Conservation (phyloP, 768 basidiomycete species). For the Agaricus subrufescens region DNA sequence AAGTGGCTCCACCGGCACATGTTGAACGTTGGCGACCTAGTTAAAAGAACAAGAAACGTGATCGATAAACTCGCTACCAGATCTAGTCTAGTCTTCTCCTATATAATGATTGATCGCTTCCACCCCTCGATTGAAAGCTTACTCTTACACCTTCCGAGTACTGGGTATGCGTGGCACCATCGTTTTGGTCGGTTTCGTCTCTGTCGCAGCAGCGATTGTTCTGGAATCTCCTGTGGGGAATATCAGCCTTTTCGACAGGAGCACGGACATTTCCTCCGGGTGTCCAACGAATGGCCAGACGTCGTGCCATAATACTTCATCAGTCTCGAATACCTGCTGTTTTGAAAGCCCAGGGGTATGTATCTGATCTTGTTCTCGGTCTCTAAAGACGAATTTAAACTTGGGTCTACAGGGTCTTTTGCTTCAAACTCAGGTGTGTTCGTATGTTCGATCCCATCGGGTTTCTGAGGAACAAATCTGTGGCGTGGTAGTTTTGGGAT, state of each 20-base stretch:
- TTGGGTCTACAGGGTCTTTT: conserved; percentile 46
- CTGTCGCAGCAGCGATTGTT: background rate
- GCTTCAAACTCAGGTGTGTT: conserved; percentile 41
- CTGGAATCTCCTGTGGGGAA: conserved; percentile 2
- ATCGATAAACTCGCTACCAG: no score
- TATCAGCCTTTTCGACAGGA: conserved; percentile 19
- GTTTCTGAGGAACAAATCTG: background rate
- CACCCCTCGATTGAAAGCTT: background rate
- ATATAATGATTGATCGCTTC: background rate
- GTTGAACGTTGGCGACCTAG: no score
- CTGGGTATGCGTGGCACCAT: background rate
- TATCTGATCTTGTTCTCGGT: conserved; percentile 7
- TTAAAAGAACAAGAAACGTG: no score
- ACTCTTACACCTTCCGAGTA: background rate
- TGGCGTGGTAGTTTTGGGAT: conserved; percentile 60
- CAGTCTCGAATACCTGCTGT: conserved; percentile 50
- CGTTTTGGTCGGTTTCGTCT: background rate
- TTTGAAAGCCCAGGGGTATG: conserved; percentile 62
- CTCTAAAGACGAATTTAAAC: background rate
- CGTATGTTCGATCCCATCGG: background rate
- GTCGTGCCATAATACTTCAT: conserved; percentile 52
- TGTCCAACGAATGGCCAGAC: conserved; percentile 44
- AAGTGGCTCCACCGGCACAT: no score
- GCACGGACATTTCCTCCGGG: conserved; percentile 34
- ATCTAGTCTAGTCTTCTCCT: background rate